These are phyloP conservation scores for Acacia confusa DNA, from an alignment of 306 rosid genomes.

Conservation along the genomic window DNA sequence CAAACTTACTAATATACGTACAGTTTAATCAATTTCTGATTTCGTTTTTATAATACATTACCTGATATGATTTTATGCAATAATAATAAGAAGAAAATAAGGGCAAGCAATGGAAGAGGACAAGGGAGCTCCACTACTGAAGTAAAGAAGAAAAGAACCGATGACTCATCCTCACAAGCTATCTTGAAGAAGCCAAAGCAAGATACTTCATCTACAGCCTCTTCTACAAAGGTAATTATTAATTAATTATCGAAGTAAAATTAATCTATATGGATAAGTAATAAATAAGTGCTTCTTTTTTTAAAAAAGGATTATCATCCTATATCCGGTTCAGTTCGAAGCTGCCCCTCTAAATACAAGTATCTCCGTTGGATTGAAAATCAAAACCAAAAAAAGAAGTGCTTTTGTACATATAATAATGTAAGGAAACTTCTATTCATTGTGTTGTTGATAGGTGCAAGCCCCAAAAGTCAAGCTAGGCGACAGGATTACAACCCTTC, in stretches of 20 bases:
- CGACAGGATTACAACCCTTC: slow-evolving; percentile 87
- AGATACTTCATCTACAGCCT: slow-evolving; percentile 41
- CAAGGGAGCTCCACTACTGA: slow-evolving; percentile 55
- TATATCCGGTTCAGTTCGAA: too few species aligned
- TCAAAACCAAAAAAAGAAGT: too few species aligned
- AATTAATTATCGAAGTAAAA: neutral
- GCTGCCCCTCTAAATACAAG: too few species aligned
- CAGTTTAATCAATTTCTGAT: neutral
- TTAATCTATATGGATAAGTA: neutral
- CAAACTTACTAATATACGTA: neutral
- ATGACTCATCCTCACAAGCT: slow-evolving; percentile 69
- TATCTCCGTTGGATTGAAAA: too few species aligned
- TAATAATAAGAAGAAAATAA: slow-evolving; percentile 44
- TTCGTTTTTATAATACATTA: neutral
- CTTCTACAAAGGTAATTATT: slow-evolving; percentile 70
- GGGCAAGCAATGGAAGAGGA: slow-evolving; percentile 56
- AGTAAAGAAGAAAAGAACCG: slow-evolving; percentile 84
- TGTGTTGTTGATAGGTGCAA: slow-evolving; percentile 51
- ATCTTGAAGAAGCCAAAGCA: slow-evolving; percentile 70
- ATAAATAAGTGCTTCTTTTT: neutral
- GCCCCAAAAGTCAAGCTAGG: slow-evolving; percentile 92
- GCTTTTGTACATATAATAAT: neutral
- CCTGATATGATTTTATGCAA: neutral
- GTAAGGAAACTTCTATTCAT: slow-evolving; percentile 33
- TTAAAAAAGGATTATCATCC: too few species aligned